A percentile compares a stretch with the other conserved stretches of the same genome.
Evolutionary conservation across 2,329 filamentous ascomycete genomes (phyloP).

Genomic region (Xylariomycetidae sp.): DNA sequence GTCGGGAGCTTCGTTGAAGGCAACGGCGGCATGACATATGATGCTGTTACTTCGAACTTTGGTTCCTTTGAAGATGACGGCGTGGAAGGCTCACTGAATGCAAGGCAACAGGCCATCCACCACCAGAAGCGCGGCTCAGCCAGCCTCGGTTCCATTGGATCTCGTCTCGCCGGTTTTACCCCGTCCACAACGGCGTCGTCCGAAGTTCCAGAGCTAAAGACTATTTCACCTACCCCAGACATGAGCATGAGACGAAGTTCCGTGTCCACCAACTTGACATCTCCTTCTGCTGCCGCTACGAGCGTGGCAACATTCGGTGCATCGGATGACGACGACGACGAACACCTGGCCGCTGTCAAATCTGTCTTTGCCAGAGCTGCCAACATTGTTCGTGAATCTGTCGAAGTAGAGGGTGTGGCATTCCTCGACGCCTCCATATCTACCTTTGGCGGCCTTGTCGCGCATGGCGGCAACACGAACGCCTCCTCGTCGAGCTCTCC

Average conservation of each 20-base stretch:
- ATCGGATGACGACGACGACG: slow-evolving; percentile 3
- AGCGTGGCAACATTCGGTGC: background rate
- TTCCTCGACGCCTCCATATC: slow-evolving; percentile 25
- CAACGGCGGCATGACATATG: slow-evolving; percentile 14
- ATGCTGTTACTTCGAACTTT: slow-evolving; percentile 8
- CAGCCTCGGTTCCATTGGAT: too few species aligned
- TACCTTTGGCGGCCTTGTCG: slow-evolving; percentile 11
- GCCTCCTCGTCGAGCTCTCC: slow-evolving; percentile 1
- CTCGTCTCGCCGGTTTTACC: too few species aligned
- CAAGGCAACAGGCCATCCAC: slow-evolving; percentile 12
- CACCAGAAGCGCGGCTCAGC: too few species aligned
- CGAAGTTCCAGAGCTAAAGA: too few species aligned
- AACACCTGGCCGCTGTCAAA: slow-evolving; percentile 4
- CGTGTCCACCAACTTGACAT: too few species aligned
- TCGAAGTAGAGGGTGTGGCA: slow-evolving; percentile 34
- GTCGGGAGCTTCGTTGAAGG: slow-evolving; percentile 19
- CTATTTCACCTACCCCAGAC: too few species aligned
- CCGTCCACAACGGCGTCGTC: too few species aligned
- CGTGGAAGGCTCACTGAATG: slow-evolving; percentile 16
- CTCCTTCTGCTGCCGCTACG: background rate
- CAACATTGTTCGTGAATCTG: slow-evolving; percentile 34
- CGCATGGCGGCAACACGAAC: background rate
- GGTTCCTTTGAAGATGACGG: slow-evolving; percentile 10
- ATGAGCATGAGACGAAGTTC: too few species aligned
- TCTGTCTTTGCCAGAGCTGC: slow-evolving; percentile 35